Base-by-base conservation (phyloP, 495 filamentous ascomycete species). In the Penicillium lagena region DNA sequence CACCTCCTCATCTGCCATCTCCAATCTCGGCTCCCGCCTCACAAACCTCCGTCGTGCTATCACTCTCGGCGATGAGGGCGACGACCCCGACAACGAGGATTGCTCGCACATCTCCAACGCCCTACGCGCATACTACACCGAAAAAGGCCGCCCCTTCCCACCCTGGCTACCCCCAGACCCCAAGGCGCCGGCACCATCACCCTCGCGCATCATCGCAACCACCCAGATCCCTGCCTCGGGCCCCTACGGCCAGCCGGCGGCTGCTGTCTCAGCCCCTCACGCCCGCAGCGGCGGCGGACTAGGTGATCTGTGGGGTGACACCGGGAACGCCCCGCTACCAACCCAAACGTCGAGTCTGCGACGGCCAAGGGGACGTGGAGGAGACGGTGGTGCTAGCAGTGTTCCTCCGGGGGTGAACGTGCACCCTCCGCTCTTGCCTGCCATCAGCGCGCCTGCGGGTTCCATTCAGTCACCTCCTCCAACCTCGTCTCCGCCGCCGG, bases 21-120 rank as follows among this genome's bases (percentile, higher is more conserved):
- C 86, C 35, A 85, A 78, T 47, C 83, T 89, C 9, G 86, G 87
- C 43, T 83, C 83, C 30, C 80, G 83, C 50, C 87, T 94, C 64
- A 85, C 77, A 62, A 84, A 83, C 52, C 77, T 96, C 50, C 87
- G 88, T 46, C 81, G 83, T 31, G 83, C 81, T 29, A 83, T 93
- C 62, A 83, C 90, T 43, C 76, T 81, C 56, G 90, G 94, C 62
- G 76, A 82, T 45, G 90, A 95, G 68, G 87, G 86, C 27, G 71
- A 75, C 55, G 71, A 76, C 54, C 72, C 75, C 49, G 90, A 96
- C 57, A 93, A 89, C 45, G 89, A 94, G 68, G 90, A 96, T 68
- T 86, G 93, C 71, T 90, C 89, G 1, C 89, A 96, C 68, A 83
- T 98, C 59, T 91, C 87, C 67, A 86, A 90, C 59, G 90, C 95